phyloP scores from a whole-genome alignment of 2,329 filamentous ascomycete genomes.

The Penicillium sp. region DNA sequence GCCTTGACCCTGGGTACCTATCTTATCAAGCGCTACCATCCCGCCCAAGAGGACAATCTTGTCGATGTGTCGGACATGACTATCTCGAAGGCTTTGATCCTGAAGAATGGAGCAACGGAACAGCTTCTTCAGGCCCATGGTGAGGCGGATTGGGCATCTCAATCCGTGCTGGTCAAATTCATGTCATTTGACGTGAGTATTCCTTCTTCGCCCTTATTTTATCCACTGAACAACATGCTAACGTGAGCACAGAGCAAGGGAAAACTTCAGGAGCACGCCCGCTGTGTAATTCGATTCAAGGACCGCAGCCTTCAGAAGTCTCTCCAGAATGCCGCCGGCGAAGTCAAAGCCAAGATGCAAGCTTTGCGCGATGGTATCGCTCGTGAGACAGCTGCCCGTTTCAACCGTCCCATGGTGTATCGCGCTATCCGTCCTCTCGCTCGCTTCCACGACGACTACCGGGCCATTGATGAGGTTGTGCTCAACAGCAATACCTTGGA shows the following conservation, averaged over 20 bases:
- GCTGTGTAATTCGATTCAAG: not conserved
- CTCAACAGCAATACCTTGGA: conserved; percentile 1
- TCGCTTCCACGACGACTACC: conserved; percentile 8
- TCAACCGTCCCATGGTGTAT: conserved; percentile 6
- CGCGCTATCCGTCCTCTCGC: conserved; percentile 2
- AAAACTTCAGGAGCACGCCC: not conserved
- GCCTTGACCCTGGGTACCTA: conserved; percentile 19
- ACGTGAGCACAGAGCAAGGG: not conserved
- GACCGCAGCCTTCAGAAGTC: not conserved
- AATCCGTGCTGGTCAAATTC: not conserved
- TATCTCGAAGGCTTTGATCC: conserved; percentile 22
- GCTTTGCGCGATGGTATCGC: not conserved
- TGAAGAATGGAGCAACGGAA: conserved; percentile 5
- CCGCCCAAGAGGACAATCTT: conserved; percentile 2
- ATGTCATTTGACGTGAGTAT: not conserved
- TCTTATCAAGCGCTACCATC: conserved; percentile 11
- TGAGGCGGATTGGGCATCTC: conserved; percentile 12
- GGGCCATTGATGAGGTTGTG: conserved; percentile 4
- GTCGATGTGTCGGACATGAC: conserved; percentile 25
- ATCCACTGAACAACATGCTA: not conserved
- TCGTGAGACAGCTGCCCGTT: not conserved
- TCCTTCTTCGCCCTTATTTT: too few relatives aligned
- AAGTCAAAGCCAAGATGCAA: conserved; percentile 1
- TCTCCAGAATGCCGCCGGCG: not conserved
- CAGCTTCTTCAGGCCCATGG: conserved; percentile 15